A percentile compares a stretch with the other conserved stretches of the same genome.
phyloP scores from a whole-genome alignment of 106 monocot species.

The Acorus calamus region DNA sequence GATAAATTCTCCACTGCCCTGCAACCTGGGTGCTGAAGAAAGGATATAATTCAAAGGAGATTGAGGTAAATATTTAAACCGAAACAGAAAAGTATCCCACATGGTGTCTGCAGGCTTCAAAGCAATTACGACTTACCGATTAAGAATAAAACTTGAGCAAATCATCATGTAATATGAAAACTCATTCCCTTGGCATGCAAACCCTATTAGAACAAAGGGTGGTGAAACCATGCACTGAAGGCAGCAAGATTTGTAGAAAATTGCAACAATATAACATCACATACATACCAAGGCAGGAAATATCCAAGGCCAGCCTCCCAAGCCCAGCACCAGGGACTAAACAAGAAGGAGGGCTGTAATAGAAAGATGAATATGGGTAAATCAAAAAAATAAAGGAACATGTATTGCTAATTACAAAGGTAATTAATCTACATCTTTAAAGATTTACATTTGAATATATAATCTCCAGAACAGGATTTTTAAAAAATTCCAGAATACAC shows the following conservation, averaged over 20 bases:
- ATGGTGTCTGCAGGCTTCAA: no score
- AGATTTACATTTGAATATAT: no score
- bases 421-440: no score
- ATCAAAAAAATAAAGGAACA: background rate
- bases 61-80: no score
- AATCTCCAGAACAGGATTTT: no score
- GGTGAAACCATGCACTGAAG: no score
- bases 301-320: slow-evolving; percentile 89
- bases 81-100: no score
- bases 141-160: slow-evolving; percentile 95
- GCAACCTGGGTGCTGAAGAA: slow-evolving; percentile 51
- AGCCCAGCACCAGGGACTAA: slow-evolving; percentile 97
- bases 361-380: background rate
- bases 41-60: background rate
- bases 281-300: slow-evolving; percentile 77
- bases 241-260: no score
- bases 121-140: slow-evolving; percentile 49
- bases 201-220: slow-evolving; percentile 32
- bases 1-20: slow-evolving; percentile 85
- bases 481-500: no score
- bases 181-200: slow-evolving; percentile 87
- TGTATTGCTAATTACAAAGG: no score
- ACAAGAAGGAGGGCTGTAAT: slow-evolving; percentile 67
- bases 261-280: background rate
- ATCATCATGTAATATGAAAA: slow-evolving; percentile 99